A percentile compares a stretch with the other conserved stretches of the same genome.
These are phyloP conservation scores for Agrostemma githago DNA, from an alignment of 148 eudicot genomes.

Conservation along the genomic window DNA sequence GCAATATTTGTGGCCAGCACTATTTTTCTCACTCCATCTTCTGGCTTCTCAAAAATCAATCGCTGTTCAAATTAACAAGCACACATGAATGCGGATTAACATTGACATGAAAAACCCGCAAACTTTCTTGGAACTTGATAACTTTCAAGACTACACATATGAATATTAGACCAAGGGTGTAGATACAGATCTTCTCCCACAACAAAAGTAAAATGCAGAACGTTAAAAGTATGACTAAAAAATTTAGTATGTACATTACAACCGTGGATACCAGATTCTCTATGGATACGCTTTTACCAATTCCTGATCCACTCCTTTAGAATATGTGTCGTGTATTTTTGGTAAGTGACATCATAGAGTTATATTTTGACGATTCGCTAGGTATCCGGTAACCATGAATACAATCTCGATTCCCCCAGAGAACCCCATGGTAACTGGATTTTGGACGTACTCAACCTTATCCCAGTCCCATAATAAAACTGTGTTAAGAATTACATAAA, in stretches of 20 bases:
- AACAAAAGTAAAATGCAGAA: background rate
- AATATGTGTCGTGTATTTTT: too few species aligned
- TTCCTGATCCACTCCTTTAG: too few species aligned
- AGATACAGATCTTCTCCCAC: conserved; percentile 1
- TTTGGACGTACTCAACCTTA: background rate
- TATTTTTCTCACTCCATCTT: conserved; percentile 78
- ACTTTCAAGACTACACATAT: background rate
- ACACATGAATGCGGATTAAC: background rate
- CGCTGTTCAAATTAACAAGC: conserved; percentile 43
- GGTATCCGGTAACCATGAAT: too few species aligned
- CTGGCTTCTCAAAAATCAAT: conserved; percentile 81
- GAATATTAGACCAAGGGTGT: background rate
- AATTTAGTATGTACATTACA: too few species aligned
- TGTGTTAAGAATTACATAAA: background rate
- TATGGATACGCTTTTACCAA: too few species aligned
- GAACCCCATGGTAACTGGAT: background rate
- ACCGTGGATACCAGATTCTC: too few species aligned
- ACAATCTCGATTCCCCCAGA: background rate
- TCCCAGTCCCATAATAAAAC: background rate
- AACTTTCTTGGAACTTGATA: background rate
- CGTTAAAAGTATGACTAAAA: background rate
- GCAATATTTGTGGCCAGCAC: conserved; percentile 96
- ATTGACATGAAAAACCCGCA: background rate
- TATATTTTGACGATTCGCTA: too few species aligned
- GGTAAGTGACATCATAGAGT: too few species aligned